Conservation (phyloP, 345 rosid genomes). For the Hibiscus tridactylites region DNA sequence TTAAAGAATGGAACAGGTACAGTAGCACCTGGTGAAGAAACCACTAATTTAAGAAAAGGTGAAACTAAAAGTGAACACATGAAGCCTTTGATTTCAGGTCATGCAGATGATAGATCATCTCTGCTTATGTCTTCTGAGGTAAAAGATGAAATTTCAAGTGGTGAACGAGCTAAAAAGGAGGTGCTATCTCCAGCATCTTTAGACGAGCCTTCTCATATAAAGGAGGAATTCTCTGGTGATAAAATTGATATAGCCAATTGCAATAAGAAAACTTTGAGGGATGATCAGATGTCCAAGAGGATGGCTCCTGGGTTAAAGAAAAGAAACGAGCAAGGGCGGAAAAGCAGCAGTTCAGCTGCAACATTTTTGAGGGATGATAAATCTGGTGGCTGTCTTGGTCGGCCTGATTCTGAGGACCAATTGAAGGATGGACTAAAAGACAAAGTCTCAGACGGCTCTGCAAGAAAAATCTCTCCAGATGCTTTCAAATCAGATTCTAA, state of each 20-base stretch:
- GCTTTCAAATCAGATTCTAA: slow-evolving; percentile 25
- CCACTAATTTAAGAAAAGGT: slow-evolving; percentile 23
- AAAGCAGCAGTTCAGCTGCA: slow-evolving; percentile 17
- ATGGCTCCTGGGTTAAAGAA: slow-evolving; percentile 26
- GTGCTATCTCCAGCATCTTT: slow-evolving; percentile 16
- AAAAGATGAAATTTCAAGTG: slow-evolving; percentile 23
- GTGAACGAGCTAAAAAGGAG: slow-evolving; percentile 29
- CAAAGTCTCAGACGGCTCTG: slow-evolving; percentile 20
- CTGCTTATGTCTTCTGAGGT: slow-evolving; percentile 31
- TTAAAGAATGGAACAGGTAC: slow-evolving; percentile 26
- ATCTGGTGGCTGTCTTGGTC: slow-evolving; percentile 16
- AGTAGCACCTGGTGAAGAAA: slow-evolving; percentile 23
- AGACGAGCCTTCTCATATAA: slow-evolving; percentile 22
- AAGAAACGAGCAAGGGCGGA: slow-evolving; percentile 28
- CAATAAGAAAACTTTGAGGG: slow-evolving; percentile 24
- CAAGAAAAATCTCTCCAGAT: slow-evolving; percentile 18
- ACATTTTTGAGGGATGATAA: slow-evolving; percentile 26
- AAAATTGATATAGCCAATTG: slow-evolving; percentile 18
- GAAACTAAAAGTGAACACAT: slow-evolving; percentile 38
- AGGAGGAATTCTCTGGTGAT: slow-evolving; percentile 35
- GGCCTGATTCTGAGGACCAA: slow-evolving; percentile 26
- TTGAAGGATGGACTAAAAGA: slow-evolving; percentile 30
- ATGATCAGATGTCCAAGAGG: slow-evolving; percentile 34
- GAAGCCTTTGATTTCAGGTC: slow-evolving; percentile 34
- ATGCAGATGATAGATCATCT: slow-evolving; percentile 27